A percentile compares a stretch with the other conserved stretches of the same genome.
Conservation (phyloP, 192 early-diverging fungal genomes). For the Backusella sp. region DNA sequence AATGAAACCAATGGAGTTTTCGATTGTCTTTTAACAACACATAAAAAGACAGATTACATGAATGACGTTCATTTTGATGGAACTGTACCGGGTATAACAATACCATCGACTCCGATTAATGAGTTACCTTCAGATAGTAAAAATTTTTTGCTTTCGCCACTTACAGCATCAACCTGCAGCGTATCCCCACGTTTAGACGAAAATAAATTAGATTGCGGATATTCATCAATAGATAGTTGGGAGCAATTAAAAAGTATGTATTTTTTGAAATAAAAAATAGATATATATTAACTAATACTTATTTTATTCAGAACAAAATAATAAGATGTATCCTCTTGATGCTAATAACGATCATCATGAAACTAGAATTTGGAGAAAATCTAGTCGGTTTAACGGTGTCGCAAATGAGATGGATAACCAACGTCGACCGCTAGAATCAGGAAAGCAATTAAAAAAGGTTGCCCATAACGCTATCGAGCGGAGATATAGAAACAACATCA, state of each 20-base stretch:
- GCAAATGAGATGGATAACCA: background rate
- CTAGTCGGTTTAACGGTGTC: background rate
- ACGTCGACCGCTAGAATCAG: slow-evolving; percentile 18
- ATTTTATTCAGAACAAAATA: background rate
- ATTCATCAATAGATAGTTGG: background rate
- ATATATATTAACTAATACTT: background rate
- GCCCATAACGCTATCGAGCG: slow-evolving; percentile 96
- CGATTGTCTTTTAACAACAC: background rate
- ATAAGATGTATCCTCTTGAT: background rate
- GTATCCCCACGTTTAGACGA: background rate
- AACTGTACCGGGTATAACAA: slow-evolving; percentile 15
- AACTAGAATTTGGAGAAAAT: slow-evolving; percentile 20
- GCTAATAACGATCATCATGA: background rate
- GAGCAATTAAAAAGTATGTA: background rate
- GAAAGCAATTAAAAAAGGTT: slow-evolving; percentile 78
- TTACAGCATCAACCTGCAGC: background rate
- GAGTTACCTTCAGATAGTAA: background rate
- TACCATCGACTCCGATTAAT: slow-evolving; percentile 14
- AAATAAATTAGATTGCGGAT: background rate
- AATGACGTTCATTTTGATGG: background rate
- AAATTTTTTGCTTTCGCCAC: background rate
- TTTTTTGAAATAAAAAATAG: background rate
- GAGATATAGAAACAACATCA: slow-evolving; percentile 96
- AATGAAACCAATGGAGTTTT: slow-evolving; percentile 1
- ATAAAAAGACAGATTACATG: background rate